Conservation (phyloP, 2,329 filamentous ascomycete genomes). For the Penicillium sp. region DNA sequence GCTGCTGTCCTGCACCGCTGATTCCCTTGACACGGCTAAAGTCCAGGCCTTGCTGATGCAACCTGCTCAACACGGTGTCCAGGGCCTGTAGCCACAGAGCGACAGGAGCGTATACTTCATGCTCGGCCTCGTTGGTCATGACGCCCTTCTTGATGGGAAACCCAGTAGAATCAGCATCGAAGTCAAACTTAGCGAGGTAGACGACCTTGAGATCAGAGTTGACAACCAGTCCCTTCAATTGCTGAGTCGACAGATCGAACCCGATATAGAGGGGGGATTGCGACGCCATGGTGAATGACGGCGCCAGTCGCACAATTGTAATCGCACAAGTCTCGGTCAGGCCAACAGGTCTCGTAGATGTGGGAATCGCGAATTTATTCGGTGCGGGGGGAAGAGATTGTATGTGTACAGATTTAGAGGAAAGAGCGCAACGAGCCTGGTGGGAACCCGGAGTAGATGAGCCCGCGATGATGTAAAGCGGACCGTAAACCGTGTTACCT, state of each 20-base stretch:
- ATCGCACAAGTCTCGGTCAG: background rate
- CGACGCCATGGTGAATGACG: slow-evolving; percentile 31
- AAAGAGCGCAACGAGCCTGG: background rate
- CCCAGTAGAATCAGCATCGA: slow-evolving; percentile 74
- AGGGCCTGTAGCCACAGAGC: slow-evolving; percentile 92
- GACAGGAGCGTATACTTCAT: slow-evolving; percentile 88
- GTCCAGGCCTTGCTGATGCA: slow-evolving; percentile 66
- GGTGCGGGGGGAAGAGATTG: background rate
- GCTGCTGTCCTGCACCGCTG: slow-evolving; percentile 92
- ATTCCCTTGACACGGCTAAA: slow-evolving; percentile 73
- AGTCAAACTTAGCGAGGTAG: slow-evolving; percentile 87
- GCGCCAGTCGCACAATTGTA: background rate
- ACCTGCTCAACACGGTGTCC: slow-evolving; percentile 72
- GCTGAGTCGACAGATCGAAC: slow-evolving; percentile 94
- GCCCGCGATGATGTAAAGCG: slow-evolving; percentile 23
- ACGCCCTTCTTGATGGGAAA: slow-evolving; percentile 88
- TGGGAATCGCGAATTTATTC: slow-evolving; percentile 7
- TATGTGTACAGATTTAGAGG: background rate
- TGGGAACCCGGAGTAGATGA: slow-evolving; percentile 6
- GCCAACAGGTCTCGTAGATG: background rate
- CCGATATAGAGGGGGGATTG: slow-evolving; percentile 72
- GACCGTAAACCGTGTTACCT: background rate
- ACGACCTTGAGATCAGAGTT: slow-evolving; percentile 74
- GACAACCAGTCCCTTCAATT: slow-evolving; percentile 89
- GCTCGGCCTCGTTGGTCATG: slow-evolving; percentile 70